Base-by-base conservation (phyloP, 192 early-diverging fungal species). In the Backusella parvicylindrica region DNA sequence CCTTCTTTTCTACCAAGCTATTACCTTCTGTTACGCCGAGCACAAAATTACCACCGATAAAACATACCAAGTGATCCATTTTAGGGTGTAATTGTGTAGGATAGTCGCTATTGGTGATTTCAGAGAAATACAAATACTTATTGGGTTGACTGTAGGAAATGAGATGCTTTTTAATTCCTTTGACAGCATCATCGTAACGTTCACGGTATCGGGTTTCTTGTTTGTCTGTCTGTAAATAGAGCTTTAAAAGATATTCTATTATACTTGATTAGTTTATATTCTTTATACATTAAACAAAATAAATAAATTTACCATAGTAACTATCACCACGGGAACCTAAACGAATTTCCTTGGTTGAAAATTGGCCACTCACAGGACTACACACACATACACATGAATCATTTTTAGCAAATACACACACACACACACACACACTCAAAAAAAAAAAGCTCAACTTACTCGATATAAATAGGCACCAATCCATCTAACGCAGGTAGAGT, bases 21-120 rank as follows among this genome's bases (percentile, higher is more conserved):
- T 63, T 78, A 23, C 92, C 92, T 33, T 85, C 79, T 11, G 94
- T 93, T 0, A 90, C 93, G 13, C 90, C 89, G 12, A 97, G 81
- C 0, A 95, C 95, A 72, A 97, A 81, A 6, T 91, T 91, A 0
- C 94, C 95, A 12, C 93, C 94, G 21, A 95, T 84, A 82, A 97
- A 99, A 82, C 97, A 97, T 1, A 96, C 94, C 18, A 99, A 84
- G 73, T 99, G 97, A 81, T 97, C 94, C 95, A 97, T 96, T 76
- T 94, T 95, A 23, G 84, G 77, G 9, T 73, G 72, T 9, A 90
- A 71, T 1, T 53, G 28, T 21, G 49, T 6, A n/a, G 80, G 75
- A 6, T 68, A 33, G 13, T 73, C 13, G 67, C 76, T 70, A 37
- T 68, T 74, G 6, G 63, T 70, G 7, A 88, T 73, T 74, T 95